phyloP scores from a whole-genome alignment of 768 basidiomycete species.

The Pulveroboletus sp. region DNA sequence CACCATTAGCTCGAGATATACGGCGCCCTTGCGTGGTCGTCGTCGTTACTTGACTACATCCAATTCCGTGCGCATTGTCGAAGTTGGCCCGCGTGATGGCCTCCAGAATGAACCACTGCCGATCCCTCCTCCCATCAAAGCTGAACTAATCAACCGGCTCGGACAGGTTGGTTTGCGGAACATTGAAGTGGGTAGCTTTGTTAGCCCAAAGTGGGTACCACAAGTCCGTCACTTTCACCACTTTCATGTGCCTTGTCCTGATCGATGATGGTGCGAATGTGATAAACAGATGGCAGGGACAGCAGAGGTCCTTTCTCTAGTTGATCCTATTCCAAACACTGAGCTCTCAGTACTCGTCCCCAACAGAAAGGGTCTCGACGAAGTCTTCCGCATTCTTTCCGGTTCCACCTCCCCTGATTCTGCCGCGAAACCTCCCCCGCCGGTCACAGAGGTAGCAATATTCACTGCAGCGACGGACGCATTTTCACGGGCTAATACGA shows the following conservation, averaged over 20 bases:
- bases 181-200: constrained; percentile 87
- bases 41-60: constrained; percentile 10
- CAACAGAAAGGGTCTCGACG: constrained; percentile 71
- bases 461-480: constrained; percentile 87
- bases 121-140: constrained; percentile 69
- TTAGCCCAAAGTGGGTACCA: constrained; percentile 90
- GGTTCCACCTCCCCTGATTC: constrained; percentile 21
- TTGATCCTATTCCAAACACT: constrained; percentile 48
- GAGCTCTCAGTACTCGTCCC: constrained; percentile 81
- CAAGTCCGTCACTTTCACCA: constrained; percentile 44
- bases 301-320: constrained; percentile 58
- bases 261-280: not conserved
- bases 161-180: constrained; percentile 58
- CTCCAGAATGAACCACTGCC: constrained; percentile 82
- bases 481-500: constrained; percentile 83
- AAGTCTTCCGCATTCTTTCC: constrained; percentile 54
- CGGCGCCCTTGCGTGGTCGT: not conserved
- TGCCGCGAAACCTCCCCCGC: constrained; percentile 37
- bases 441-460: constrained; percentile 80
- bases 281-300: constrained; percentile 79
- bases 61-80: constrained; percentile 54
- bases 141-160: constrained; percentile 74
- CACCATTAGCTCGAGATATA: not conserved
- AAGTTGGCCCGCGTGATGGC: constrained; percentile 89
- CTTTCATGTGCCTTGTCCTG: not conserved